These are phyloP conservation scores for Nicotiana otophora DNA, from an alignment of 257 asterid species.

Conservation along the genomic window DNA sequence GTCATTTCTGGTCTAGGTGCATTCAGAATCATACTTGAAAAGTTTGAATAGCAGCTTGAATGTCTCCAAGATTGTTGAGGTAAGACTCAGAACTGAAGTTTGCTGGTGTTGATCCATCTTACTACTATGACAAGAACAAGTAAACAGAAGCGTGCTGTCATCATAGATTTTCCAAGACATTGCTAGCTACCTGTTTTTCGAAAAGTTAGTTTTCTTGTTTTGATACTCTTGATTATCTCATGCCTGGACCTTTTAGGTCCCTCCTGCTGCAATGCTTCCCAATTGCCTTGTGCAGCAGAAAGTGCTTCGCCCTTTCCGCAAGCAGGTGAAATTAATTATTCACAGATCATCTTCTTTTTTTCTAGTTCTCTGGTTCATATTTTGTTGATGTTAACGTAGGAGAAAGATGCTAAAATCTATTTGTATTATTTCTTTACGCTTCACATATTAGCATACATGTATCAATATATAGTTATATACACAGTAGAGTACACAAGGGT, in stretches of 20 bases:
- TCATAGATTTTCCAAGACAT: not conserved
- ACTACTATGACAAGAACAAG: not conserved
- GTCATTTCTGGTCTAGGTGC: conserved; percentile 50
- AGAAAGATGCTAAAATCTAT: no score
- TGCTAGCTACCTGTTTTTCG: not conserved
- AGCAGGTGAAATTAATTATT: conserved; percentile 48
- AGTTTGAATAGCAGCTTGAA: conserved; percentile 65
- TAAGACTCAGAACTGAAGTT: conserved; percentile 12
- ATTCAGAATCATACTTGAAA: conserved; percentile 70
- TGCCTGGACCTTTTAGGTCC: conserved; percentile 48
- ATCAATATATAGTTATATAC: no score
- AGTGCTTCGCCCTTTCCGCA: conserved; percentile 81
- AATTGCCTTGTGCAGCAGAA: conserved; percentile 70
- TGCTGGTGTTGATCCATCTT: not conserved
- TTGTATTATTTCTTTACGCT: no score
- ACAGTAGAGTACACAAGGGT: no score
- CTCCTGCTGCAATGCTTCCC: conserved; percentile 77
- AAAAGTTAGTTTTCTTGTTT: not conserved
- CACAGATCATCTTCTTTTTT: not conserved
- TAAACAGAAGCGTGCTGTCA: not conserved
- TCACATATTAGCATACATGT: no score
- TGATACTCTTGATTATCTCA: conserved; percentile 10
- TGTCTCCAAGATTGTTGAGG: conserved; percentile 83
- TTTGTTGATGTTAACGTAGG: not conserved
- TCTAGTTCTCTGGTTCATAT: not conserved